These are phyloP conservation scores for Penicillium psychrosexuale DNA, from an alignment of 2,329 filamentous ascomycete genomes.

Conservation along the genomic window DNA sequence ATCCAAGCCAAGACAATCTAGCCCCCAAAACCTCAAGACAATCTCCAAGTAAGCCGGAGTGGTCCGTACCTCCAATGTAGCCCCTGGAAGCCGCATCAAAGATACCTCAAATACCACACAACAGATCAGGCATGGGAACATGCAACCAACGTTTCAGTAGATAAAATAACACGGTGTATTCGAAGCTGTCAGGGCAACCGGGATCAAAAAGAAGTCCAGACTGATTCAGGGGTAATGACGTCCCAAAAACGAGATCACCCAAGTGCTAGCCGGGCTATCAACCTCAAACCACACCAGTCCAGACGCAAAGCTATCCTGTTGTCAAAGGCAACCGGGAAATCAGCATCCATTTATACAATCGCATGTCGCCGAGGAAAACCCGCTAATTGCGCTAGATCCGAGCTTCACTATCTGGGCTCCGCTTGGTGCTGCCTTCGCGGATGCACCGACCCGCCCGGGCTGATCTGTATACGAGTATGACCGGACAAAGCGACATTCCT, in stretches of 20 bases:
- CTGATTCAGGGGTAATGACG: slow-evolving; percentile 11
- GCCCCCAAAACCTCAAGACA: neutral
- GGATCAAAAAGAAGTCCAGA: neutral
- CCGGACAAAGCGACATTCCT: neutral
- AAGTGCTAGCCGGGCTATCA: neutral
- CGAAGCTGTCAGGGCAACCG: slow-evolving; percentile 5
- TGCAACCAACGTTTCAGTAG: neutral
- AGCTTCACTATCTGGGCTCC: slow-evolving; percentile 6
- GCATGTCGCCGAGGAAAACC: neutral
- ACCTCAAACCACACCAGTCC: neutral
- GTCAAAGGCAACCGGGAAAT: slow-evolving; percentile 12
- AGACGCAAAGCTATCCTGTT: slow-evolving; percentile 6
- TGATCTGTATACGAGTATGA: slow-evolving; percentile 1
- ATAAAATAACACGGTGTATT: neutral
- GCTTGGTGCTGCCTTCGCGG: neutral
- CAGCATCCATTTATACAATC: slow-evolving; percentile 4
- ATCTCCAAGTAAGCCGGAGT: neutral
- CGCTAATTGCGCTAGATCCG: slow-evolving; percentile 3
- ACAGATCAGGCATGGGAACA: neutral
- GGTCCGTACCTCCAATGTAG: neutral
- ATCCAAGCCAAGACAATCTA: neutral
- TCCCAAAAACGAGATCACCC: slow-evolving; percentile 6
- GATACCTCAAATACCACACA: neutral
- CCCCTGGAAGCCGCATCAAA: slow-evolving; percentile 3
- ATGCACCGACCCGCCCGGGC: neutral